These are phyloP conservation scores for Sophora flavescens DNA, from an alignment of 306 rosid genomes.

Conservation along the genomic window DNA sequence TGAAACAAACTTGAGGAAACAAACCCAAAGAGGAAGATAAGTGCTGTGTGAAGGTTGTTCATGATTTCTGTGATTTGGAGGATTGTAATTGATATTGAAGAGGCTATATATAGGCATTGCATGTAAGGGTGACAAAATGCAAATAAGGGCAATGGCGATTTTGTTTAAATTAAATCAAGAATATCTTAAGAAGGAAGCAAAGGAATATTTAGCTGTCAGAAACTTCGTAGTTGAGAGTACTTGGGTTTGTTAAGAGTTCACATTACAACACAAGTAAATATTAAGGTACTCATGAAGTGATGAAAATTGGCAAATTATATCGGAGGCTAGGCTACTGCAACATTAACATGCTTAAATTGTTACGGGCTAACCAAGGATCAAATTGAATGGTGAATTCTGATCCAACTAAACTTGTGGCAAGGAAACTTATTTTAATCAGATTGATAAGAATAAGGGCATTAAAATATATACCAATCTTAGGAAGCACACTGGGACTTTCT, in stretches of 20 bases:
- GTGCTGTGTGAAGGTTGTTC: constrained; percentile 44
- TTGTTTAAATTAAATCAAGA: constrained; percentile 60
- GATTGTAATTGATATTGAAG: constrained; percentile 31
- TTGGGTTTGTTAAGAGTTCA: constrained; percentile 34
- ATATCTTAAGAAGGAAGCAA: constrained; percentile 80
- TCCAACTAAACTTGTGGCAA: neutral
- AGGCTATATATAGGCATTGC: constrained; percentile 57
- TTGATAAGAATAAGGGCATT: constrained; percentile 21
- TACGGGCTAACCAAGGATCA: constrained; percentile 1
- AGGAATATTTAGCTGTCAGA: constrained; percentile 51
- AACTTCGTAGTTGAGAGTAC: constrained; percentile 36
- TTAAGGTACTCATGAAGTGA: constrained; percentile 23
- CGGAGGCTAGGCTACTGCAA: neutral
- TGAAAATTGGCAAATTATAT: neutral
- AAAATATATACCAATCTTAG: constrained; percentile 50
- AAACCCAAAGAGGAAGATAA: constrained; percentile 51
- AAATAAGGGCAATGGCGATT: constrained; percentile 38
- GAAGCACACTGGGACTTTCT: constrained; percentile 42
- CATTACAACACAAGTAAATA: constrained; percentile 37
- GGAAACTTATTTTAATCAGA: constrained; percentile 16
- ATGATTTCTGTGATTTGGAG: constrained; percentile 53
- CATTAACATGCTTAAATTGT: constrained; percentile 32
- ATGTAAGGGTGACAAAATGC: constrained; percentile 31
- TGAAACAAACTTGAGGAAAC: constrained; percentile 48
- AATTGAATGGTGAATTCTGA: constrained; percentile 6